A percentile compares a stretch with the other conserved stretches of the same genome.
phyloP scores from a whole-genome alignment of 2,329 filamentous ascomycete species.

The Fusarium algeriense region DNA sequence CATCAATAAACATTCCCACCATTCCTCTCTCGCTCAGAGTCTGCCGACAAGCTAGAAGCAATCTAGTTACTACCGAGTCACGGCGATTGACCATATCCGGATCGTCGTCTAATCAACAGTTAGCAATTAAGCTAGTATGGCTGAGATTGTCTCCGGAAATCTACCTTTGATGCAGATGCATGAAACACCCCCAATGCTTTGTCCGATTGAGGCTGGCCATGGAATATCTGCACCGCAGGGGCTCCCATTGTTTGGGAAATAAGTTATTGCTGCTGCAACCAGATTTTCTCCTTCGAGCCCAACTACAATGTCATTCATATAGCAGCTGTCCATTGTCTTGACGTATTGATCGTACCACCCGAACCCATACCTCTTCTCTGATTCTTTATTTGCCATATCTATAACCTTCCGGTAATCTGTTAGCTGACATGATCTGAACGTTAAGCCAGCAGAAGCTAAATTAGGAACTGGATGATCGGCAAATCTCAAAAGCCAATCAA shows the following conservation, averaged over 20 bases:
- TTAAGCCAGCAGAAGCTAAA: slow-evolving; percentile 56
- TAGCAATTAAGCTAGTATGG: slow-evolving; percentile 20
- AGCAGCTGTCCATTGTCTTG: slow-evolving; percentile 60
- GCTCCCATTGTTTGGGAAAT: slow-evolving; percentile 61
- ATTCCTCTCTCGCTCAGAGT: slow-evolving; percentile 63
- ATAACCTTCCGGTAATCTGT: slow-evolving; percentile 62
- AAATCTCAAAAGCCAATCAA: slow-evolving; percentile 68
- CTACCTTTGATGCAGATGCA: slow-evolving; percentile 70
- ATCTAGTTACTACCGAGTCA: slow-evolving; percentile 64
- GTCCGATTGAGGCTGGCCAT: slow-evolving; percentile 65
- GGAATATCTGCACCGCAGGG: slow-evolving; percentile 64
- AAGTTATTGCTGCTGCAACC: slow-evolving; percentile 67
- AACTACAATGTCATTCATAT: slow-evolving; percentile 66
- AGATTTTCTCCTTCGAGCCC: slow-evolving; percentile 62
- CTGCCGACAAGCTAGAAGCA: slow-evolving; percentile 66
- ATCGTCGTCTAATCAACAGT: slow-evolving; percentile 56
- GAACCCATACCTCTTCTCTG: slow-evolving; percentile 60
- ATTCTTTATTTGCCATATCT: slow-evolving; percentile 63
- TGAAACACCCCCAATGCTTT: slow-evolving; percentile 68
- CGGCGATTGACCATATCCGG: slow-evolving; percentile 58
- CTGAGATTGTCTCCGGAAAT: slow-evolving; percentile 42
- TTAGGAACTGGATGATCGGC: slow-evolving; percentile 60
- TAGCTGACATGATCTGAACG: slow-evolving; percentile 60
- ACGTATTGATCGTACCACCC: slow-evolving; percentile 72
- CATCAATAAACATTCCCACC: slow-evolving; percentile 68